These are phyloP conservation scores for Xerocomus brunneocitrinus DNA, from an alignment of 768 basidiomycete species.

Conservation along the genomic window DNA sequence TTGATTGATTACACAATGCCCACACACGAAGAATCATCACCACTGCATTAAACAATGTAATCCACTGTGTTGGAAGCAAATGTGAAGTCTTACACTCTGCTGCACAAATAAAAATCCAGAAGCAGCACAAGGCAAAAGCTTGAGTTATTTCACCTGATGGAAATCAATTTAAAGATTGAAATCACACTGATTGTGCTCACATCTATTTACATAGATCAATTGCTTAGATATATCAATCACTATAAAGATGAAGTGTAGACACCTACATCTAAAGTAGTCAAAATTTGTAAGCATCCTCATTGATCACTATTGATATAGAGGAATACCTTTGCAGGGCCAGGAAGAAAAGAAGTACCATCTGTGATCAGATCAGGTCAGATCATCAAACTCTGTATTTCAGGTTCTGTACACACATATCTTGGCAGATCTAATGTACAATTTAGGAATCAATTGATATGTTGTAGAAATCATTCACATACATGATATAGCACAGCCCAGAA, in stretches of 20 bases:
- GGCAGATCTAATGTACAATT: no score
- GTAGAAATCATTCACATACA: background rate
- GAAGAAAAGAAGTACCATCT: background rate
- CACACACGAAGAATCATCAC: background rate
- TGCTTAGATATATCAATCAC: background rate
- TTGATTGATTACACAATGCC: background rate
- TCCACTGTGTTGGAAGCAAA: background rate
- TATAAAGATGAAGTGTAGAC: background rate
- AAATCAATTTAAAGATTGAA: background rate
- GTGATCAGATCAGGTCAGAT: no score
- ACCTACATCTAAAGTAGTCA: background rate
- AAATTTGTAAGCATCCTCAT: background rate
- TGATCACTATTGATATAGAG: background rate
- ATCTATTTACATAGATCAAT: background rate
- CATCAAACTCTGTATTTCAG: no score
- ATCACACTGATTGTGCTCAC: background rate
- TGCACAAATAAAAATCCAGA: background rate
- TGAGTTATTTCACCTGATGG: background rate
- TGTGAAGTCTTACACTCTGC: background rate
- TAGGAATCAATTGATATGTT: no score
- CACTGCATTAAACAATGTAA: background rate
- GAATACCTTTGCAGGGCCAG: background rate
- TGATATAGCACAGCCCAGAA: background rate
- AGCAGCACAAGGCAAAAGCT: background rate
- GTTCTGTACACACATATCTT: no score